phyloP scores from a whole-genome alignment of 176 grass and related monocot species.

The Avena insularis region DNA sequence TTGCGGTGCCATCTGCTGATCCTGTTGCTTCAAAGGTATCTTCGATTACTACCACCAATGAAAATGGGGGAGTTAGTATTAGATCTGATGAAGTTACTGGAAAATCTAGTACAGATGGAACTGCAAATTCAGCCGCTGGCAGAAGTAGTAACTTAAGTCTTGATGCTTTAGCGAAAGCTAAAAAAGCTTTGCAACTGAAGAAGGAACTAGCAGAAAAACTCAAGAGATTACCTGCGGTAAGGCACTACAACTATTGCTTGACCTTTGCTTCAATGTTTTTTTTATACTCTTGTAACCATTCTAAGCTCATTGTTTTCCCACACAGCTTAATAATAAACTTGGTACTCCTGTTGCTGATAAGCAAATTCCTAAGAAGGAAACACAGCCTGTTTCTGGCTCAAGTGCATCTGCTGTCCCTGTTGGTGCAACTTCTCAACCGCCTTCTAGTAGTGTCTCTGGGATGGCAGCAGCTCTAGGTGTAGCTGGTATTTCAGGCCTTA shows the following conservation, averaged over 20 bases:
- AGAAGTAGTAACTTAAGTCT: slow-evolving; percentile 89
- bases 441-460: slow-evolving; percentile 39
- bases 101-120: slow-evolving; percentile 99
- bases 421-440: slow-evolving; percentile 28
- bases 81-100: slow-evolving; percentile 99
- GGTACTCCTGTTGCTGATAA: slow-evolving; percentile 46
- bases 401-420: slow-evolving; percentile 39
- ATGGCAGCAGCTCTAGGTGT: slow-evolving; percentile 25
- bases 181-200: slow-evolving; percentile 95
- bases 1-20: slow-evolving; percentile 53
- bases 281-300: slow-evolving; percentile 20
- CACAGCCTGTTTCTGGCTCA: slow-evolving; percentile 42
- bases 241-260: not conserved
- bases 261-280: slow-evolving; percentile 31
- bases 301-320: slow-evolving; percentile 12
- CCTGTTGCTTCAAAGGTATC: slow-evolving; percentile 90
- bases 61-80: slow-evolving; percentile 99
- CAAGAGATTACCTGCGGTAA: slow-evolving; percentile 83
- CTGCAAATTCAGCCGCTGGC: slow-evolving; percentile 63
- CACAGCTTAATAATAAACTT: slow-evolving; percentile 87
- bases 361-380: slow-evolving; percentile 58
- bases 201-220: slow-evolving; percentile 90
- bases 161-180: slow-evolving; percentile 99
- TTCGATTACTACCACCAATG: slow-evolving; percentile 91
- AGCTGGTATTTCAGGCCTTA: slow-evolving; percentile 61